Base-by-base conservation (phyloP, 2,329 filamentous ascomycete genomes). In the Sphaerulina vaccinii region DNA sequence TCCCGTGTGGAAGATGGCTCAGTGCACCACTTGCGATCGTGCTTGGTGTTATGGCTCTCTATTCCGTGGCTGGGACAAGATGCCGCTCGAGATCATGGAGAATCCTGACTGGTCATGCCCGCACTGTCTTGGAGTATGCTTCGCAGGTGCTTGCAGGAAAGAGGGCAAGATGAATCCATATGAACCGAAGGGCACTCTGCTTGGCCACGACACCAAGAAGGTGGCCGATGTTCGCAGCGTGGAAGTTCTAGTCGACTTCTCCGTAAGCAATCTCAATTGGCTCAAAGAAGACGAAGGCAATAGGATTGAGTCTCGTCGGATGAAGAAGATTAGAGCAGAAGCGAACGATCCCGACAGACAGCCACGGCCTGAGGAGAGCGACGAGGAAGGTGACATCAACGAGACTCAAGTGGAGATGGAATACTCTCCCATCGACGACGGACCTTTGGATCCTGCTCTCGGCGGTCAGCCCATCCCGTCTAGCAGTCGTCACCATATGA, bases 11-110 rank as follows among this genome's bases (percentile, higher is more conserved):
- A 91, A 90, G 64, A 82, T 96, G 56, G 89, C 89, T 2, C 81
- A 83, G 45, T 99, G 93, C 70, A 84, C 83, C 0, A 81, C 79
- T 7, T 97, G 93, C 64, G 77, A 79, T 10, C 78, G 87, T 49
- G 83, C 82, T 0, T 99, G 95, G 67, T 97, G 93, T 69, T 99
- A 95, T 65, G 92, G 92, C n/a, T 87, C 87, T 13, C 77, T 99
- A 1, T 97, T 90, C 71, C 80, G 93, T 49, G 91, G 89, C 0
- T 96, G 96, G 65, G 92, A 97, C 68, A 82, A 90, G 67, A 87
- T 90, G 80, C 93, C 93, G 0, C 83, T 92, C 62, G 77, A 83
- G 16, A 82, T 91, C 1, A 86, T 96, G 79, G 85, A 95, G 65
- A 79, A 88, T 57, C 81, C 85, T 58, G 77, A 84, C 41, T 99